Conservation (phyloP, 805 yeast species). For the Kuraishia floccosa region DNA sequence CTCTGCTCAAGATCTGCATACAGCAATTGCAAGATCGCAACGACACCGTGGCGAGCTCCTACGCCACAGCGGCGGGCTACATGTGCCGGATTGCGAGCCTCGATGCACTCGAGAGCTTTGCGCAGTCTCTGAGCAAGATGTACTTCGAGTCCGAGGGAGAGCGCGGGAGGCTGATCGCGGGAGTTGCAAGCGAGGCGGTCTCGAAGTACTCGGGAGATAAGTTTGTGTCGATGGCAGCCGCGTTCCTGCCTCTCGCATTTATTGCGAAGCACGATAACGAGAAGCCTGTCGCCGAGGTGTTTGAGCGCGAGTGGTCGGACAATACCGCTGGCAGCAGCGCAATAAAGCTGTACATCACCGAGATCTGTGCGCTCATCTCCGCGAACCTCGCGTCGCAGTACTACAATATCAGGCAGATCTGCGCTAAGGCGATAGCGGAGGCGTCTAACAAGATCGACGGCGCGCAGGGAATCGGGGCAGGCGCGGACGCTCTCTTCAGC, state of each 20-base stretch:
- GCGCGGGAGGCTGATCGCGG: conserved; percentile 37
- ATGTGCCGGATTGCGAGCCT: conserved; percentile 51
- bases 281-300: conserved; percentile 30
- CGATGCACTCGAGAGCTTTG: conserved; percentile 40
- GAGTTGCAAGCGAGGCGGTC: conserved; percentile 52
- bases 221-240: conserved; percentile 48
- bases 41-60: conserved; percentile 61
- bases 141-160: conserved; percentile 52
- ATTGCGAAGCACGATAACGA: conserved; percentile 63
- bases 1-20: conserved; percentile 44
- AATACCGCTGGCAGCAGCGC: conserved; percentile 61
- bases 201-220: conserved; percentile 58
- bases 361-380: conserved; percentile 46
- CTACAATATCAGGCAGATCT: conserved; percentile 55
- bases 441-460: conserved; percentile 36
- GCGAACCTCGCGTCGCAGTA: conserved; percentile 41
- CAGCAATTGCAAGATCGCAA: conserved; percentile 60
- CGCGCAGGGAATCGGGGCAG: conserved; percentile 14
- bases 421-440: conserved; percentile 56
- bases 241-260: conserved; percentile 69
- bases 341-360: conserved; percentile 54
- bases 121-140: conserved; percentile 32
- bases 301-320: conserved; percentile 67
- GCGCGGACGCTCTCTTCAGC: conserved; percentile 28
- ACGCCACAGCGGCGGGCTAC: conserved; percentile 74